phyloP scores from a whole-genome alignment of 805 yeast genomes.

The Sungouiozyma intestinalis region DNA sequence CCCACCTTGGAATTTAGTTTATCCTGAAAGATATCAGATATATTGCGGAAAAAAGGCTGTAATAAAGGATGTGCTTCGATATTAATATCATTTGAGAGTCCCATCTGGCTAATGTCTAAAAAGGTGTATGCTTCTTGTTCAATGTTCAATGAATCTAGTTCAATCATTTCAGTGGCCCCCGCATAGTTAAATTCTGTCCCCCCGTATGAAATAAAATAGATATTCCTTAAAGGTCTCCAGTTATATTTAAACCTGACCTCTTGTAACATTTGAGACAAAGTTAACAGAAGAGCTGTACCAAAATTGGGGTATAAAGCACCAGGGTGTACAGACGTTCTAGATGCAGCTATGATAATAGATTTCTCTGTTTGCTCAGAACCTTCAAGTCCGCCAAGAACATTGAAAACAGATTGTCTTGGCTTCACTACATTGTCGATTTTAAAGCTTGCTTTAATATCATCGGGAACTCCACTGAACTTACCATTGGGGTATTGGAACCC shows the following conservation, averaged over 20 bases:
- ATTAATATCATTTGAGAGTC: conserved; percentile 33
- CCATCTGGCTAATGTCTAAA: conserved; percentile 48
- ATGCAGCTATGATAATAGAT: conserved; percentile 69
- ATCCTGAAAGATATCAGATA: conserved; percentile 2
- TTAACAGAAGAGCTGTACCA: conserved; percentile 62
- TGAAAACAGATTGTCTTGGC: conserved; percentile 58
- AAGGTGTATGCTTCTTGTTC: conserved; percentile 53
- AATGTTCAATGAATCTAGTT: conserved; percentile 40
- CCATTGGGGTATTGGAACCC: conserved; percentile 13
- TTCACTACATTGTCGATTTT: conserved; percentile 34
- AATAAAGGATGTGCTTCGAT: conserved; percentile 56
- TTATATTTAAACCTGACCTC: conserved; percentile 46
- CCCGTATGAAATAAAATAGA: conserved; percentile 77
- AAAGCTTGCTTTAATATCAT: conserved; percentile 18
- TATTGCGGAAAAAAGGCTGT: conserved; percentile 14
- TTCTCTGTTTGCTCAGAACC: conserved; percentile 70
- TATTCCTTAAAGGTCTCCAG: conserved; percentile 76
- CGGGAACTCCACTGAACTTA: conserved; percentile 10
- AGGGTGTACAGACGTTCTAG: conserved; percentile 61
- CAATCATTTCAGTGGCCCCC: conserved; percentile 69
- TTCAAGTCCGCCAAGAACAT: conserved; percentile 62
- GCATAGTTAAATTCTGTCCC: conserved; percentile 70
- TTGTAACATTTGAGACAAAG: conserved; percentile 58
- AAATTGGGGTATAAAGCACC: conserved; percentile 64
- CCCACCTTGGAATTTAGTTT: conserved; percentile 10